Evolutionary conservation across 176 grass and related monocot species (phyloP).

Genomic region (Calamus simplicifolius): DNA sequence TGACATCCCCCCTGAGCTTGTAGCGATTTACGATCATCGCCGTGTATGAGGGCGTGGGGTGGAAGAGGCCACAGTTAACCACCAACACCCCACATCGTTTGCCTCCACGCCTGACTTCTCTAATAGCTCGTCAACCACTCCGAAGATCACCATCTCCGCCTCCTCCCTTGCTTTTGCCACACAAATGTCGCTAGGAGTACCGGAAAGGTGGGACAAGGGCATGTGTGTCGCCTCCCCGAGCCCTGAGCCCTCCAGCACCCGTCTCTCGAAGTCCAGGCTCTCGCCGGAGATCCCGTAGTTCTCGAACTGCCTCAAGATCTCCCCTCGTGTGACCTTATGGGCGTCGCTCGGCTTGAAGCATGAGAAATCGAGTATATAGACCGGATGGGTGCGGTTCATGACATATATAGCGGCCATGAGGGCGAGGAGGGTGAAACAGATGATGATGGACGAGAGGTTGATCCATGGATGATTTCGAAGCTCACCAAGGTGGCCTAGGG

Average conservation of each 20-base stretch:
- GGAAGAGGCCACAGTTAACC: conserved; percentile 12
- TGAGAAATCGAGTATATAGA: conserved; percentile 5
- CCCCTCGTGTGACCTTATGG: not conserved
- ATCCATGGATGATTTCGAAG: no score
- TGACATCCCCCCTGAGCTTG: conserved; percentile 3
- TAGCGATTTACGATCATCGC: conserved; percentile 16
- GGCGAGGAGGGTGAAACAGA: not conserved
- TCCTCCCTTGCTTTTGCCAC: conserved; percentile 2
- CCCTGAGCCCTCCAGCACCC: conserved; percentile 12
- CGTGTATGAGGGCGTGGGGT: conserved; percentile 3
- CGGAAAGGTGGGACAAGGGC: not conserved
- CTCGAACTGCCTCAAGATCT: not conserved
- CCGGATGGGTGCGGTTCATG: not conserved
- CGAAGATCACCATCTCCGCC: conserved; percentile 8
- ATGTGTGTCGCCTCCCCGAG: conserved; percentile 6
- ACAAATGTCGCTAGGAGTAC: not conserved
- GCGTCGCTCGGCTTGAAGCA: conserved; percentile 9
- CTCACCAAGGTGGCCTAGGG: not conserved
- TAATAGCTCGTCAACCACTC: conserved; percentile 7
- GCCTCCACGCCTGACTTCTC: not conserved
- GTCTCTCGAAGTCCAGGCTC: conserved; percentile 7
- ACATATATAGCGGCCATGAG: not conserved
- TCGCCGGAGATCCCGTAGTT: not conserved
- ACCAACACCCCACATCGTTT: conserved; percentile 3
- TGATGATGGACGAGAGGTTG: no score